Conservation (phyloP, 2,329 filamentous ascomycete species). For the Aspergillus ochraceoroseus region DNA sequence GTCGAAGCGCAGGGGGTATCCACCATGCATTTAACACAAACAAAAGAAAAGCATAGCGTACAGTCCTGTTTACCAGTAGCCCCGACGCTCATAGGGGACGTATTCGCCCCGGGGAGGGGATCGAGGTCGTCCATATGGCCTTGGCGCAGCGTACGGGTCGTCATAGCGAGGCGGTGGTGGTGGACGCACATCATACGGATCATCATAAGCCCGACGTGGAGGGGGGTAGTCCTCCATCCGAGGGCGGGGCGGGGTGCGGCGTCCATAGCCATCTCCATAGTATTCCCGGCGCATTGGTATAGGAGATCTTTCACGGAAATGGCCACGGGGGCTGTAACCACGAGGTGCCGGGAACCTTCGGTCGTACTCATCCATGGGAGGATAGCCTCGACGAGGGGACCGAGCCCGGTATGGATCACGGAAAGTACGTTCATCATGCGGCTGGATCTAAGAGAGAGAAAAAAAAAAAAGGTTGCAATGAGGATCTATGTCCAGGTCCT, state of each 20-base stretch:
- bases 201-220: conserved; percentile 55
- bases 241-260: conserved; percentile 73
- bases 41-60: conserved; percentile 3
- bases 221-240: conserved; percentile 71
- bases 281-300: conserved; percentile 71
- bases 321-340: conserved; percentile 77
- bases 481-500: conserved; percentile 23
- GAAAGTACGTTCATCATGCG: conserved; percentile 61
- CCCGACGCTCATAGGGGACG: conserved; percentile 42
- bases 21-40: conserved; percentile 22
- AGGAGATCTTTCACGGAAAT: conserved; percentile 80
- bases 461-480: conserved; percentile 20
- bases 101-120: conserved; percentile 41
- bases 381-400: conserved; percentile 65
- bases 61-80: conserved; percentile 42
- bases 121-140: conserved; percentile 50
- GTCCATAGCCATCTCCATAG: conserved; percentile 72
- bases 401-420: conserved; percentile 74
- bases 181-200: conserved; percentile 53
- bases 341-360: conserved; percentile 72
- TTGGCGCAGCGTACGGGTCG: conserved; percentile 55
- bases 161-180: conserved; percentile 54
- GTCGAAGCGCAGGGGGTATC: conserved; percentile 23
- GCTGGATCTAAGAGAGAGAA: conserved; percentile 73
- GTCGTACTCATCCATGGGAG: conserved; percentile 72